These are phyloP conservation scores for Phaffomyces thermotolerans DNA, from an alignment of 805 yeast genomes.

Conservation along the genomic window DNA sequence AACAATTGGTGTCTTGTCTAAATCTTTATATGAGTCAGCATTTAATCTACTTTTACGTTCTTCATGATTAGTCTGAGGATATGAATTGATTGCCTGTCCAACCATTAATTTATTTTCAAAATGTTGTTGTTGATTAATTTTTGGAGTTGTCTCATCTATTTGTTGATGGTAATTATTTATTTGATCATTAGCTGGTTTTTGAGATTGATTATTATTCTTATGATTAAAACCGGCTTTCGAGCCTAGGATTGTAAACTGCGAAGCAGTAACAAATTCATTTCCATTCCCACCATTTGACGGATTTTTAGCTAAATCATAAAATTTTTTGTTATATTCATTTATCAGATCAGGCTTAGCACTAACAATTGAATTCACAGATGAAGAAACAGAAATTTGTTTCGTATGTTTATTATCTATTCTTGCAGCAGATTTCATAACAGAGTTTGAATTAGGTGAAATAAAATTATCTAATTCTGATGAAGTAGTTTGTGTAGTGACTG, in stretches of 20 bases:
- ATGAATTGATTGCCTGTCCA: not conserved
- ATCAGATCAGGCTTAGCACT: conserved; percentile 7
- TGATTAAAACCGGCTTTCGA: conserved; percentile 1
- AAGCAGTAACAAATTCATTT: conserved; percentile 32
- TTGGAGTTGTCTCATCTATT: not conserved
- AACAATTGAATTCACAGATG: conserved; percentile 20
- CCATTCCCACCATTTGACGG: conserved; percentile 15
- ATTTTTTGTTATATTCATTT: conserved; percentile 6
- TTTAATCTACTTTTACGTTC: not conserved
- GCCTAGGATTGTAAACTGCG: conserved; percentile 26
- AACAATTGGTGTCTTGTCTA: conserved; percentile 3
- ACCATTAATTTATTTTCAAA: not conserved
- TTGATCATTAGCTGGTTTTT: not conserved
- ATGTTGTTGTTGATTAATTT: not conserved
- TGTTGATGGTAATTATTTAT: not conserved
- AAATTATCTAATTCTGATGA: not conserved
- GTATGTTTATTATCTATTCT: conserved; percentile 1
- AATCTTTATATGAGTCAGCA: not conserved
- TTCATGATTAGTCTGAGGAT: not conserved
- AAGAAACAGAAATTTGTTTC: conserved; percentile 17
- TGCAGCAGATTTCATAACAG: not conserved
- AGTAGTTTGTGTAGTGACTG: conserved; percentile 1
- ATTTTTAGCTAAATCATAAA: conserved; percentile 15
- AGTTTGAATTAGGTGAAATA: not conserved
- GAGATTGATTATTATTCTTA: not conserved